Percentiles rank a stretch among this genome's conserved stretches.
Evolutionary conservation across 306 rosid species (phyloP).

Genomic region (Malus asiatica): DNA sequence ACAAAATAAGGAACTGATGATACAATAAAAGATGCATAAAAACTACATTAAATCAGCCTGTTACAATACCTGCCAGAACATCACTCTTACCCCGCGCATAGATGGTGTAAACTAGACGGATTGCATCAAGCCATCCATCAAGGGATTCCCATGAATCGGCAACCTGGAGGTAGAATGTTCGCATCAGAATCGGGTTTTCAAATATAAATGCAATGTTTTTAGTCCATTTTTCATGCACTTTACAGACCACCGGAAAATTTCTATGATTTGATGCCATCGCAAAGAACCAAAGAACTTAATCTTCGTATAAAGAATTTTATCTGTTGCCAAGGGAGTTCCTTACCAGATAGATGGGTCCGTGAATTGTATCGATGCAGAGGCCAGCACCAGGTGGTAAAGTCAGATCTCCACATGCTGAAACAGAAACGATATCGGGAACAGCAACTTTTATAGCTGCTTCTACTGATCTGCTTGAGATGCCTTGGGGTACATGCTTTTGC

Average conservation of each 20-base stretch:
- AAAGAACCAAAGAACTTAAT: neutral
- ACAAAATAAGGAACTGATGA: conserved; percentile 10
- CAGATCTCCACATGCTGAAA: conserved; percentile 89
- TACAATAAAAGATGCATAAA: neutral
- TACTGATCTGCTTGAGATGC: conserved; percentile 44
- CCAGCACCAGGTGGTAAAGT: conserved; percentile 98
- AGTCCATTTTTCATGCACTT: neutral
- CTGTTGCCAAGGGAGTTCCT: conserved; percentile 16
- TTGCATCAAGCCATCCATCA: conserved; percentile 97
- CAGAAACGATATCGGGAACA: conserved; percentile 84
- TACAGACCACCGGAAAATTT: neutral
- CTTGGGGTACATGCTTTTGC: conserved; percentile 41
- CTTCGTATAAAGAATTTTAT: neutral
- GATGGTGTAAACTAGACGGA: conserved; percentile 88
- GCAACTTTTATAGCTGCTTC: conserved; percentile 63
- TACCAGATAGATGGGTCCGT: conserved; percentile 82
- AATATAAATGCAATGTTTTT: neutral
- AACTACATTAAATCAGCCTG: conserved; percentile 46
- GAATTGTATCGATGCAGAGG: conserved; percentile 77
- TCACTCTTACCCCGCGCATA: conserved; percentile 86
- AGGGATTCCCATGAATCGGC: conserved; percentile 94
- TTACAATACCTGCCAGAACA: conserved; percentile 77
- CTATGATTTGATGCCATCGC: neutral
- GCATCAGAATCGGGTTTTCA: neutral
- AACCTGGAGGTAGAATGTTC: conserved; percentile 41